phyloP scores from a whole-genome alignment of 2,329 filamentous ascomycete species.

The Arthrobotrys sphaeroides region DNA sequence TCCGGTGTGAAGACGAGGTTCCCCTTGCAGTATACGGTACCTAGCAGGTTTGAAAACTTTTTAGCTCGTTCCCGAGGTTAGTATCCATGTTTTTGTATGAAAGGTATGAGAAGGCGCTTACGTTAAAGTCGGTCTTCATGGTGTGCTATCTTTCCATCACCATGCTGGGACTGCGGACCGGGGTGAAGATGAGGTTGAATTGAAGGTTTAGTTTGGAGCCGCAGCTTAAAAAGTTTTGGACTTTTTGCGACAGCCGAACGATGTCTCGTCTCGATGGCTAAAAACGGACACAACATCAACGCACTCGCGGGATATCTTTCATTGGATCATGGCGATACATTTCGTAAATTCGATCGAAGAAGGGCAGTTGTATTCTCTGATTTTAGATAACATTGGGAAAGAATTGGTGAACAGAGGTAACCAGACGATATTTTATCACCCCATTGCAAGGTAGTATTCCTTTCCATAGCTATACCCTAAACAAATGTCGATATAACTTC shows the following conservation, averaged over 20 bases:
- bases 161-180: neutral
- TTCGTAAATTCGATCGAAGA: too few relatives aligned
- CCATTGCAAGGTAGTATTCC: too few relatives aligned
- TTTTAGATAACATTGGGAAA: too few relatives aligned
- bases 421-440: too few relatives aligned
- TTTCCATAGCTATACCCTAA: neutral
- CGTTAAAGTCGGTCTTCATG: constrained; percentile 99
- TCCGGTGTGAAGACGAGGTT: constrained; percentile 96
- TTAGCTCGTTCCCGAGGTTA: constrained; percentile 25
- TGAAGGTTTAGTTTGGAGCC: constrained; percentile 35
- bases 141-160: constrained; percentile 59
- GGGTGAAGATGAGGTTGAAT: constrained; percentile 30
- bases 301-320: too few relatives aligned
- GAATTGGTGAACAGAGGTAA: too few relatives aligned
- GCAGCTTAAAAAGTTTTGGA: constrained; percentile 34
- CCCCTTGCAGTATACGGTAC: constrained; percentile 97
- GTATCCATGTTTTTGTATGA: neutral
- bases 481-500: too few relatives aligned
- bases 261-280: constrained; percentile 22
- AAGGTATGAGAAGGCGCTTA: constrained; percentile 61
- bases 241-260: constrained; percentile 40
- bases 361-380: too few relatives aligned
- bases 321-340: too few relatives aligned
- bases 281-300: constrained; percentile 24
- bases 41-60: constrained; percentile 96